Evolutionary conservation across 2,329 filamentous ascomycete genomes (phyloP).

Genomic region (Metarhizium guizhouense): DNA sequence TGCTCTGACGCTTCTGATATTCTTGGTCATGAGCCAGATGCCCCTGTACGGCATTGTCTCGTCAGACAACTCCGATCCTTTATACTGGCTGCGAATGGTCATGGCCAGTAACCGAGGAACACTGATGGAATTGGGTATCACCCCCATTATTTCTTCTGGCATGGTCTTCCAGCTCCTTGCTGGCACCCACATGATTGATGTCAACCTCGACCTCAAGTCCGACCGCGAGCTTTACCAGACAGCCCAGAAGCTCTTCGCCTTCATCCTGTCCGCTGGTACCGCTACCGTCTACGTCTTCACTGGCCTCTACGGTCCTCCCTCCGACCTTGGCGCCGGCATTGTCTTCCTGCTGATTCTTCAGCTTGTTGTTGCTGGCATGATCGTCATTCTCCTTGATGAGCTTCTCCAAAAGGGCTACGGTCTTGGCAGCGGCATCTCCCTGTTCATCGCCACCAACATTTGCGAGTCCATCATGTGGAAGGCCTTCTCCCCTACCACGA

Average conservation of each 20-base stretch:
- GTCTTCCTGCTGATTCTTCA: constrained; percentile 97
- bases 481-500: constrained; percentile 97
- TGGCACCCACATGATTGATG: constrained; percentile 98
- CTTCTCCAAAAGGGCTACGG: constrained; percentile 99
- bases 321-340: constrained; percentile 93
- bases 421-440: constrained; percentile 94
- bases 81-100: constrained; percentile 99
- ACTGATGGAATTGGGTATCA: constrained; percentile 93
- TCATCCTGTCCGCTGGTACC: constrained; percentile 95
- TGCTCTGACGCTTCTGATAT: constrained; percentile 89
- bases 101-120: constrained; percentile 97
- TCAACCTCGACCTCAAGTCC: constrained; percentile 99
- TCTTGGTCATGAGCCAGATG: constrained; percentile 99
- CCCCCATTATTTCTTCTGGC: constrained; percentile 97
- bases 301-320: constrained; percentile 92
- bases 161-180: constrained; percentile 99
- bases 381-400: constrained; percentile 98
- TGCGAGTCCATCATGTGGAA: constrained; percentile 99
- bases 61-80: constrained; percentile 92
- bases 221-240: constrained; percentile 99
- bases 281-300: constrained; percentile 98
- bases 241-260: constrained; percentile 96
- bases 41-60: constrained; percentile 98
- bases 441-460: constrained; percentile 99
- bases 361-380: constrained; percentile 93